A percentile compares a stretch with the other conserved stretches of the same genome.
These are phyloP conservation scores for Amesomyces nigricolor DNA, from an alignment of 2,329 filamentous ascomycete species.

Conservation along the genomic window DNA sequence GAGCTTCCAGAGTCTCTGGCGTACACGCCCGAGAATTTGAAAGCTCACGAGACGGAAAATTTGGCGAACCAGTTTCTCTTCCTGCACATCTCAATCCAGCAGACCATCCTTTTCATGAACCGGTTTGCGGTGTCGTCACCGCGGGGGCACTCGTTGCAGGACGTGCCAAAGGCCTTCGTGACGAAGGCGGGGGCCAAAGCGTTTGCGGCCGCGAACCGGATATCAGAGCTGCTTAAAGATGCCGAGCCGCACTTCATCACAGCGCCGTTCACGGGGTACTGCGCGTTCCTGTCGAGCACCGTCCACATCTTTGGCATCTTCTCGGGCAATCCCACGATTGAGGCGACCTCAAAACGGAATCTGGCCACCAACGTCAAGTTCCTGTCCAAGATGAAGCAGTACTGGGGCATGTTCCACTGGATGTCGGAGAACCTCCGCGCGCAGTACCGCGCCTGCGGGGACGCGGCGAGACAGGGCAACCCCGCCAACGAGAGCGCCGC, in stretches of 20 bases:
- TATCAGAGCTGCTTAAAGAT: slow-evolving; percentile 78
- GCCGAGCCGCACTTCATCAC: slow-evolving; percentile 74
- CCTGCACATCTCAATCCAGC: slow-evolving; percentile 82
- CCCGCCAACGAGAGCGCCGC: slow-evolving; percentile 43
- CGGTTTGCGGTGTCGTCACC: slow-evolving; percentile 75
- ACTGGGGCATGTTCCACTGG: slow-evolving; percentile 98
- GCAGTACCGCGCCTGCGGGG: slow-evolving; percentile 77
- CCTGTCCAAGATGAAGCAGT: slow-evolving; percentile 88
- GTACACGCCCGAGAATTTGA: slow-evolving; percentile 76
- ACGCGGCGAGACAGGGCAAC: slow-evolving; percentile 68
- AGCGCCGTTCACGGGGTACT: slow-evolving; percentile 91
- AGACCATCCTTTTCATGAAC: slow-evolving; percentile 85
- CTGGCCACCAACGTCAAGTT: slow-evolving; percentile 85
- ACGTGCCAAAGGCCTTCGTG: slow-evolving; percentile 73
- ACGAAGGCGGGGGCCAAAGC: slow-evolving; percentile 69
- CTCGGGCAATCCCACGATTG: slow-evolving; percentile 70
- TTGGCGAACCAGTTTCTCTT: slow-evolving; percentile 90
- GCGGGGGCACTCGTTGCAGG: slow-evolving; percentile 56
- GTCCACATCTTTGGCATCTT: slow-evolving; percentile 94
- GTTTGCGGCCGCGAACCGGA: slow-evolving; percentile 76
- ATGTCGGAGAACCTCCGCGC: slow-evolving; percentile 90
- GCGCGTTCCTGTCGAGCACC: slow-evolving; percentile 85
- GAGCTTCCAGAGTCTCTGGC: slow-evolving; percentile 65
- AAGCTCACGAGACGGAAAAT: slow-evolving; percentile 75
- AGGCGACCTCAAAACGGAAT: slow-evolving; percentile 75